A percentile compares a stretch with the other conserved stretches of the same genome.
Evolutionary conservation across 495 filamentous ascomycete genomes (phyloP).

Genomic region (Beverwykella pulmonaria): DNA sequence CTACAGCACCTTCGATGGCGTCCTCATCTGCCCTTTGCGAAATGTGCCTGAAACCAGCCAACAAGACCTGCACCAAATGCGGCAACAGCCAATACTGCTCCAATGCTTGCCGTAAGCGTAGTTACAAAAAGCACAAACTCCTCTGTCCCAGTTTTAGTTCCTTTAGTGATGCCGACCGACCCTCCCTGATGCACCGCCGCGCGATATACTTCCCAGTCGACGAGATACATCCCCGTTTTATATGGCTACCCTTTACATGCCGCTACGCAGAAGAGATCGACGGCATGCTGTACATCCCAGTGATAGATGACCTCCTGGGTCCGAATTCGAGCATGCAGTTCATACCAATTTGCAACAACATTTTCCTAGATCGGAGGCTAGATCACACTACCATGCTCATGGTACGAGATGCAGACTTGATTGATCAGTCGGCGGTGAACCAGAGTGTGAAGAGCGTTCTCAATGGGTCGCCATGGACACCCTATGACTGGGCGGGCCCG

Average conservation of each 20-base stretch:
- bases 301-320: background rate
- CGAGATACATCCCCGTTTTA: background rate
- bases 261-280: background rate
- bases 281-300: background rate
- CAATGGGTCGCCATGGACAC: background rate
- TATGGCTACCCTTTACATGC: background rate
- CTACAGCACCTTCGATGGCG: background rate
- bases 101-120: background rate
- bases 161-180: background rate
- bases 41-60: background rate
- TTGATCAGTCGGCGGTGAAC: background rate
- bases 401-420: background rate
- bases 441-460: background rate
- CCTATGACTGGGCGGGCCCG: background rate
- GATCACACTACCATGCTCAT: background rate
- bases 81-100: background rate
- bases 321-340: background rate
- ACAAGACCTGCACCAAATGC: background rate
- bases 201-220: constrained; percentile 3
- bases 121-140: background rate
- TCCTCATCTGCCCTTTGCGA: background rate
- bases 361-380: background rate
- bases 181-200: background rate
- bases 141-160: background rate
- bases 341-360: background rate